Conservation (phyloP, 768 basidiomycete species). For the Leccinum ochraceum region DNA sequence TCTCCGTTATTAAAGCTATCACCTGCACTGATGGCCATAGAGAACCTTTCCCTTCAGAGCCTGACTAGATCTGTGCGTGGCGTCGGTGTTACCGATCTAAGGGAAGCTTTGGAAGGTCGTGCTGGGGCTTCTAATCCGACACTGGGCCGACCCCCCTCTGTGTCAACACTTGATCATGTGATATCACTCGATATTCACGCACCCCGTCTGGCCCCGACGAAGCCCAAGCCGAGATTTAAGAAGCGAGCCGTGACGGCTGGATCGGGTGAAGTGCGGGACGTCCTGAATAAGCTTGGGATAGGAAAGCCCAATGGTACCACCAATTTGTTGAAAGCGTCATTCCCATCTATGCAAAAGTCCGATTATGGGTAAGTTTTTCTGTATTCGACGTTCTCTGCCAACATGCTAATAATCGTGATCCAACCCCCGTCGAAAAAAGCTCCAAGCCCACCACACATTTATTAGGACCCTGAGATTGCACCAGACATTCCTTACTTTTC, state of each 20-base stretch:
- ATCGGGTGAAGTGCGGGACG: conserved; percentile 75
- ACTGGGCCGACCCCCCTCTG: conserved; percentile 64
- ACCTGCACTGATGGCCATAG: conserved; percentile 86
- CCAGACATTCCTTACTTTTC: conserved; percentile 9
- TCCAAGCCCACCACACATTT: conserved; percentile 15
- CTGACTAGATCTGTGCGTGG: conserved; percentile 75
- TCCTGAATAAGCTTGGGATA: conserved; percentile 80
- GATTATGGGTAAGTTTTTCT: conserved; percentile 39
- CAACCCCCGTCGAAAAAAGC: conserved; percentile 9
- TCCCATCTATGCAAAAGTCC: conserved; percentile 53
- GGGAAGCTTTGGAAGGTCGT: conserved; percentile 87
- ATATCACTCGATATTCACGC: conserved; percentile 47
- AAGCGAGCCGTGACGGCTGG: conserved; percentile 50
- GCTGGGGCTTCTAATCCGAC: conserved; percentile 80
- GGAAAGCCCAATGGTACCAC: conserved; percentile 64
- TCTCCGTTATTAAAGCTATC: conserved; percentile 84
- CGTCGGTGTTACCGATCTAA: conserved; percentile 84
- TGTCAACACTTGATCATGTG: conserved; percentile 75
- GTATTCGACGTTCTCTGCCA: not conserved
- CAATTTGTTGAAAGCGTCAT: conserved; percentile 70
- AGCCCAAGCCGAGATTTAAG: conserved; percentile 58
- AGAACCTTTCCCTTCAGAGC: conserved; percentile 87
- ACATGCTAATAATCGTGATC: conserved; percentile 8
- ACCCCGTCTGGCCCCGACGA: conserved; percentile 46
- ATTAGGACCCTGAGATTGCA: conserved; percentile 17